Base-by-base conservation (phyloP, 768 basidiomycete genomes). In the Termitomyces sp. region DNA sequence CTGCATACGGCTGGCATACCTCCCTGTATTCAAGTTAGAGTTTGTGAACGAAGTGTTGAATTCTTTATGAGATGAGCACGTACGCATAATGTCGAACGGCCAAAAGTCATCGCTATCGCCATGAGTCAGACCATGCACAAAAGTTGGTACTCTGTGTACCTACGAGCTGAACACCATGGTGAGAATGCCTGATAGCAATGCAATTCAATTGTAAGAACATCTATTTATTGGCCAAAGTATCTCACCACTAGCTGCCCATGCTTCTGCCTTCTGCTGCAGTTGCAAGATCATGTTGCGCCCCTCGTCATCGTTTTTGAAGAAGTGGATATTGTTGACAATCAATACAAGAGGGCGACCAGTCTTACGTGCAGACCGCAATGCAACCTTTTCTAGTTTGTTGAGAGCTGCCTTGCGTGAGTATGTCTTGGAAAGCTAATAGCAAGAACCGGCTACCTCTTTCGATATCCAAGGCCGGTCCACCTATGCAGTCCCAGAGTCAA, bases 331-430 rank as follows among this genome's bases (percentile, higher is more conserved):
- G 73, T 92, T 92, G 66, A 96, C 76, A 46, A 92, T 82, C 29
- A 96, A 75, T 0, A 94, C 85, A 5, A 94, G 75, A 0, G 93
- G 92, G 52, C 83, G 79, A 4, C 83, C 81, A 5, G 77, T 81
- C 57, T 73, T 73, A 42, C 72, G 72, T 39, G 87, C 77, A 64
- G 77, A 81, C 39, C 81, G 73, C 56, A 96, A 76, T 0, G 92
- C 92, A 26, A 94, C 91, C 67, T 94, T 92, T 69, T 91, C 86
- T 3, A 92, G 76, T 67, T 94, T 94, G 69, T 87, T 91, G 71
- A 92, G 64, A 4, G 88, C 91, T 85, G 24, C 20, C 20, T 41
- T 7, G 6, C 15, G 18, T 58, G 12, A 65, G 42, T 18, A 42
- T 33, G 31, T 49, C n/a, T 4, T 33, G 26, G 42, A 22, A 15